Base-by-base conservation (phyloP, 2,329 filamentous ascomycete genomes). In the Claviceps paspali region DNA sequence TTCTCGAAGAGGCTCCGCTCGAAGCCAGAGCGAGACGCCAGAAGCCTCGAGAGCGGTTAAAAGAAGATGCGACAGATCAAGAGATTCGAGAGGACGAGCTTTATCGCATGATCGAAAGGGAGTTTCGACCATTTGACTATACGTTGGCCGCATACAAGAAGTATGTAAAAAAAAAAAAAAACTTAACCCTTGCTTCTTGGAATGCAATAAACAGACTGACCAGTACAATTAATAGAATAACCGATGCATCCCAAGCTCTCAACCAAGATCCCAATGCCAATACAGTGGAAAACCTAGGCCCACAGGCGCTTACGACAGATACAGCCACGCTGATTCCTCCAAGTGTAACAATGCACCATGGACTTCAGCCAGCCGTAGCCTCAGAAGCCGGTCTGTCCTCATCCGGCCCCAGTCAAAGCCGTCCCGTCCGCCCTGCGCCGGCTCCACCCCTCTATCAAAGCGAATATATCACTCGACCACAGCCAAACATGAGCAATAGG, bases 121-220 rank as follows among this genome's bases (percentile, higher is more conserved):
- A 94, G 51, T 98, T 96, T 53, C 78, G 82, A 54, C 84, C 87
- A 1, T 98, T 96, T 55, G 91, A 98, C 57, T 98, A 98, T 59
- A 95, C 87, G 0, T 63, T 79, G 3, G 77, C 83, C 15, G 81
- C 77, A 3, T 88, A 86, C 50, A 77, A 79, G 51, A 79, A 79
- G 71, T 85, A 66, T 45, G 75, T n/a, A n/a, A n/a, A n/a, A n/a
- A n/a, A n/a, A n/a, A n/a, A n/a, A n/a, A n/a, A n/a, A n/a, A n/a
- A n/a, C n/a, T n/a, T n/a, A n/a, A n/a, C n/a, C n/a, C n/a, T n/a
- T n/a, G n/a, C n/a, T n/a, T 12, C 12, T 7, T 11, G 22, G 21
- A 15, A 14, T 15, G 7, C 39, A 26, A 18, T 18, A n/a, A 45
- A 40, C 49, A 53, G 38, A 51, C 39, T 27, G 19, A n/a, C 14